phyloP scores from a whole-genome alignment of 1,284 basidiomycete genomes.

The Coniferiporia weirii region DNA sequence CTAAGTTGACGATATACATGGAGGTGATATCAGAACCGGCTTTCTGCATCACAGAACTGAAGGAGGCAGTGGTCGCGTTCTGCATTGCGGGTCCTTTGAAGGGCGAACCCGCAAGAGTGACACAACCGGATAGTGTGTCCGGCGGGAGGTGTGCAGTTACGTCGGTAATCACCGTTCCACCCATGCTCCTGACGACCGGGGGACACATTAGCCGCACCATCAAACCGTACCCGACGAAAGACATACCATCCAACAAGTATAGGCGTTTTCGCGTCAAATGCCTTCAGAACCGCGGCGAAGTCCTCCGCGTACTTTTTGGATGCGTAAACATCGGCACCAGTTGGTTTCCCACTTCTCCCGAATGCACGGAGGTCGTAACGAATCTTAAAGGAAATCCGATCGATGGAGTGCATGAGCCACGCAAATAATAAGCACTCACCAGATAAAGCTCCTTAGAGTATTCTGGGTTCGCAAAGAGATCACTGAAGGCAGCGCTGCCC shows the following conservation, averaged over 20 bases:
- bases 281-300: constrained; percentile 6
- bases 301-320: constrained; percentile 11
- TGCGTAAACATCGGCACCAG: background rate
- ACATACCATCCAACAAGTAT: constrained; percentile 36
- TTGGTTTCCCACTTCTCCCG: constrained; percentile 5
- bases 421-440: constrained; percentile 13
- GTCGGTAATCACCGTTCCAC: constrained; percentile 34
- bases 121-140: constrained; percentile 31
- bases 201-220: background rate
- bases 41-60: constrained; percentile 21
- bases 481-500: background rate
- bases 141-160: constrained; percentile 32
- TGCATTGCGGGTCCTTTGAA: constrained; percentile 28
- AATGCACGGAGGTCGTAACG: constrained; percentile 4
- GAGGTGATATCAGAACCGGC: constrained; percentile 2
- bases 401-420: background rate
- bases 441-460: constrained; percentile 19
- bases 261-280: constrained; percentile 27
- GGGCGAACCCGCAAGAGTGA: constrained; percentile 32
- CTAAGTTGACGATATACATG: constrained; percentile 17
- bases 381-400: background rate
- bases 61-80: constrained; percentile 7
- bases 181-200: constrained; percentile 20
- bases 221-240: background rate
- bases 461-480: constrained; percentile 5